Percentiles rank a stretch among this genome's conserved stretches.
These are phyloP conservation scores for Paraglomus brasilianum DNA, from an alignment of 192 early-diverging fungal genomes.

Conservation along the genomic window DNA sequence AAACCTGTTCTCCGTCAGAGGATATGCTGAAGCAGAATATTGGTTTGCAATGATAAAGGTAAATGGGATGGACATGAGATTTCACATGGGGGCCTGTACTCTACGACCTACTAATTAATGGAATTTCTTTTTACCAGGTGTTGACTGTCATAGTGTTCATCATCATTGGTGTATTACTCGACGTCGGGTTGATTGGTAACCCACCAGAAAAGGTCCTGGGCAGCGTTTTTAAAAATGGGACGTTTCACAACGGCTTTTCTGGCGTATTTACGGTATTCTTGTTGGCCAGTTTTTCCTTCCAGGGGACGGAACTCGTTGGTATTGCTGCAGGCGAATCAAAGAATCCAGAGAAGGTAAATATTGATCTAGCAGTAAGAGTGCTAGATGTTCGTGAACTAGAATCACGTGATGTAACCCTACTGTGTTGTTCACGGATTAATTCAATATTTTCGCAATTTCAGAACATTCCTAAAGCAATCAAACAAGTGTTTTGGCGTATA, in stretches of 20 bases:
- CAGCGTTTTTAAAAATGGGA: constrained; percentile 59
- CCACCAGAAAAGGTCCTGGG: constrained; percentile 59
- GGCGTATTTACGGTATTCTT: constrained; percentile 70
- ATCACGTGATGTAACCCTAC: background rate
- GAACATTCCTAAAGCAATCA: constrained; percentile 71
- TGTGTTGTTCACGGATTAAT: background rate
- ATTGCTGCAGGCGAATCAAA: constrained; percentile 88
- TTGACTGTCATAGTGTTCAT: constrained; percentile 82
- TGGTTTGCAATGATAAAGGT: constrained; percentile 79
- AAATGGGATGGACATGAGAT: too few species aligned
- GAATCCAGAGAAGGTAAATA: constrained; percentile 43
- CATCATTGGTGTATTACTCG: constrained; percentile 73
- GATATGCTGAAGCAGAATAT: constrained; percentile 90
- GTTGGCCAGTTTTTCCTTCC: constrained; percentile 83
- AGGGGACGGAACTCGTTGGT: constrained; percentile 90
- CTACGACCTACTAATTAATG: too few species aligned
- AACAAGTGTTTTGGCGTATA: constrained; percentile 73
- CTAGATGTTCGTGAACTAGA: too few species aligned
- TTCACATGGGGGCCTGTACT: too few species aligned
- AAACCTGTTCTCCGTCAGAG: constrained; percentile 70
- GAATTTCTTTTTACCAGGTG: constrained; percentile 38
- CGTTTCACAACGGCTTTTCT: constrained; percentile 58
- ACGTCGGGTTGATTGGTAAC: constrained; percentile 64
- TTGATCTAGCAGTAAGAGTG: too few species aligned
- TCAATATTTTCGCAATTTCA: constrained; percentile 50